Base-by-base conservation (phyloP, 345 rosid genomes). In the Corchorus olitorius region DNA sequence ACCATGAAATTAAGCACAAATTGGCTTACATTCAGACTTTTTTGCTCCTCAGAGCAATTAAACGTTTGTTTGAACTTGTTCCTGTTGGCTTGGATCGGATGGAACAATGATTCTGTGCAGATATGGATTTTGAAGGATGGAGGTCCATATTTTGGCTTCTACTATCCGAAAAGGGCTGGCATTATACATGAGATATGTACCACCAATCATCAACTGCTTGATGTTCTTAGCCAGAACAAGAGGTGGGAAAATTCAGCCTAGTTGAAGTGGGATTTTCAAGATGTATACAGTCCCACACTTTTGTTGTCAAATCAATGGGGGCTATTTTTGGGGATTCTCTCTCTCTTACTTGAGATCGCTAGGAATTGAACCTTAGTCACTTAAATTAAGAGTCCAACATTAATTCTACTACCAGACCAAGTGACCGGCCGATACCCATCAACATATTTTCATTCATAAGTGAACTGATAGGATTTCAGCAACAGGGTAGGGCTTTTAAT, bases 111-210 rank as follows among this genome's bases (percentile, higher is more conserved):
- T 27, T 27, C 27, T 27, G 27, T 27, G 27, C 27, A 27, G 27
- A 27, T 27, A 27, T 87, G 19, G 78, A 85, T 0, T 86, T 90
- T 59, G 87, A 88, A 59, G 90, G 91, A 3, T 88, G 94, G 94
- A 83, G 56, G 66, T 77, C 88, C 1, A 46, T 82, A 2, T 85
- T 88, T 27, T 27, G 27, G 27, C 27, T 27, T 27, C 43, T 90
- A 88, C 77, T 49, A 85, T 63, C 91, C 91, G 0, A 60, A 78
- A 1, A 81, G 88, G 59, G 70, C 87, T 1, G 88, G 27, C 27
- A 27, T 27, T 92, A 10, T 90, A 88, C 64, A 43, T 81, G 2
- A 92, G 88, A 15, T 82, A 86, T 43, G 85, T 80, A n/a, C n/a
- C 1, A 1, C 90, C 92, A 0, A 65, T 76, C 3, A 65, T 46